These are phyloP conservation scores for Chernovozyma aurita DNA, from an alignment of 1,139 yeast species.

Conservation along the genomic window DNA sequence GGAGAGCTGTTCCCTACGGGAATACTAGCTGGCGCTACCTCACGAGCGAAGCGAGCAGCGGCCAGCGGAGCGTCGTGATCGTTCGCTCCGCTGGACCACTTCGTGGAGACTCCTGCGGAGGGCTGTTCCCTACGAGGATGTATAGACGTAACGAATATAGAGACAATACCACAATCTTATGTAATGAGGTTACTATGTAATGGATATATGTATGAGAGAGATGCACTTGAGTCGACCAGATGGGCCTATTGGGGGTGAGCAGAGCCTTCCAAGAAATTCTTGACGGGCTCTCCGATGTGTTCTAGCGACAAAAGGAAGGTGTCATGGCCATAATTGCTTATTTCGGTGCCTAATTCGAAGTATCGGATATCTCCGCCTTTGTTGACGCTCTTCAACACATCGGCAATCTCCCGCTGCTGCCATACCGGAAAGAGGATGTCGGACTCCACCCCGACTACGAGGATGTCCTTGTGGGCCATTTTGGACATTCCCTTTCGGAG, in stretches of 20 bases:
- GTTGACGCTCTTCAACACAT: conserved; percentile 44
- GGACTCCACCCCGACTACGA: conserved; percentile 87
- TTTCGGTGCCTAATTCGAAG: conserved; percentile 69
- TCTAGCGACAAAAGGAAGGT: conserved; percentile 77
- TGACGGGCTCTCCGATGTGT: conserved; percentile 76
- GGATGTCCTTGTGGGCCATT: conserved; percentile 58
- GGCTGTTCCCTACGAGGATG: neutral
- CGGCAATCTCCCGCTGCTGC: conserved; percentile 85
- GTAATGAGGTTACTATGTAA: too few species aligned
- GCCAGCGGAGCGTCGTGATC: too few species aligned
- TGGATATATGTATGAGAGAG: too few species aligned
- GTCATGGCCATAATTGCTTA: conserved; percentile 85
- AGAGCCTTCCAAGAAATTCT: conserved; percentile 45
- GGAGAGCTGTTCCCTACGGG: too few species aligned
- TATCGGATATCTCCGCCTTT: conserved; percentile 42
- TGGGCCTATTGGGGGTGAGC: too few species aligned
- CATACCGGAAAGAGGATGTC: conserved; percentile 90
- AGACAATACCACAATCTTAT: too few species aligned
- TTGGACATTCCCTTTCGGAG: conserved; percentile 60
- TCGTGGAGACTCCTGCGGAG: conserved; percentile 1
- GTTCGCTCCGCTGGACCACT: conserved; percentile 1
- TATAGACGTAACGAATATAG: too few species aligned
- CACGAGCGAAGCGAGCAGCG: too few species aligned
- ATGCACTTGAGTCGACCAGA: too few species aligned
- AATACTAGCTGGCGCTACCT: too few species aligned